Conservation (phyloP, 352 stramenopile species). For the Phytophthora litchii region DNA sequence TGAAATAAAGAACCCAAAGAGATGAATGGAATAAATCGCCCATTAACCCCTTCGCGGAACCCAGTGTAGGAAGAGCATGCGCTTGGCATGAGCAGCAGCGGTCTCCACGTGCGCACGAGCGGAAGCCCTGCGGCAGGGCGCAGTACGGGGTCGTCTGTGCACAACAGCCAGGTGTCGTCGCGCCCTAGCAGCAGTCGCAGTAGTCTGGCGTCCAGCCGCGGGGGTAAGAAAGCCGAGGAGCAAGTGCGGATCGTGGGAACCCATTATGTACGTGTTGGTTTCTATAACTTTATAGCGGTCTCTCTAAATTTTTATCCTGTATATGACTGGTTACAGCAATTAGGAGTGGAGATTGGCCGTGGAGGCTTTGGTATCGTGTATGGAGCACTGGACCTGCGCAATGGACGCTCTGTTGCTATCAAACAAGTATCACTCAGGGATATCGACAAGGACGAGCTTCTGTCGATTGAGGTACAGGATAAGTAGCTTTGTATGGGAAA, state of each 20-base stretch:
- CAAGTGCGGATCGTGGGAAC: constrained; percentile 74
- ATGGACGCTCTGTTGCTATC: constrained; percentile 84
- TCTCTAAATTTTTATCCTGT: constrained; percentile 11
- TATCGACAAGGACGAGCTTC: constrained; percentile 85
- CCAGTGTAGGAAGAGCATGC: constrained; percentile 13
- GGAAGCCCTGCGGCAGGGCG: constrained; percentile 10
- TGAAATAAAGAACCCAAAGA: too few species aligned
- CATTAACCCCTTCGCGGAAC: too few species aligned
- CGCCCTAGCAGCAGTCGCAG: constrained; percentile 14
- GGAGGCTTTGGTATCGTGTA: constrained; percentile 93
- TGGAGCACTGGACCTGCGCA: constrained; percentile 84
- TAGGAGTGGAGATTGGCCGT: constrained; percentile 91
- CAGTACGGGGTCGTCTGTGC: constrained; percentile 2
- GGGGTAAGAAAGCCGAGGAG: constrained; percentile 46
- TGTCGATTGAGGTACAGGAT: constrained; percentile 71
- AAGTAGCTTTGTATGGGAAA: background rate
- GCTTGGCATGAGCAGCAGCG: constrained; percentile 26
- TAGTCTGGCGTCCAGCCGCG: constrained; percentile 29
- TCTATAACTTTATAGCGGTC: constrained; percentile 2
- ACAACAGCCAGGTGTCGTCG: constrained; percentile 15
- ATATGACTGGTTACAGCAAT: constrained; percentile 61
- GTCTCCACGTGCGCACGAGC: constrained; percentile 32
- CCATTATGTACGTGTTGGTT: constrained; percentile 54
- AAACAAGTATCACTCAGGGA: constrained; percentile 87
- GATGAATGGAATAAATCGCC: too few species aligned